A percentile compares a stretch with the other conserved stretches of the same genome.
phyloP scores from a whole-genome alignment of 768 basidiomycete genomes.

The Glaciozyma antarctica region DNA sequence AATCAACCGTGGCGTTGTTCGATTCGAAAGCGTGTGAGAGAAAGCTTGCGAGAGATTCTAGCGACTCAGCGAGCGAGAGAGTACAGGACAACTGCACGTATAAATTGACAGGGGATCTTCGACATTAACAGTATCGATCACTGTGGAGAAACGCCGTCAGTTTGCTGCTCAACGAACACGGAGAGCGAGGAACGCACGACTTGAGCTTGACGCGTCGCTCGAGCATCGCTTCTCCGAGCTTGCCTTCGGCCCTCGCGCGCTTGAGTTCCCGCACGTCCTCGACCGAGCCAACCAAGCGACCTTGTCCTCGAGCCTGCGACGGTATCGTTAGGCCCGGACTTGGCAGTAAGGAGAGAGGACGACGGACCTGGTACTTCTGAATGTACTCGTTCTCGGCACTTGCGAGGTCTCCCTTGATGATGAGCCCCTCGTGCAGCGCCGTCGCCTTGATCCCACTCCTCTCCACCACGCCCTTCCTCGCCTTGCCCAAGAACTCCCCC shows the following conservation, averaged over 20 bases:
- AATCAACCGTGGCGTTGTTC: not conserved
- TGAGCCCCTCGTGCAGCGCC: constrained; percentile 39
- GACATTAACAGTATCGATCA: not conserved
- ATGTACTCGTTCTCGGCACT: constrained; percentile 44
- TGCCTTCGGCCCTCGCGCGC: constrained; percentile 44
- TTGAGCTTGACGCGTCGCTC: constrained; percentile 75
- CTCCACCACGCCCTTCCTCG: constrained; percentile 59
- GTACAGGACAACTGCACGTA: not conserved
- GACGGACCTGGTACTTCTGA: constrained; percentile 50
- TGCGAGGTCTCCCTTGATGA: constrained; percentile 69
- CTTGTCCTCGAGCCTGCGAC: constrained; percentile 62
- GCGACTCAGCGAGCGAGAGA: not conserved
- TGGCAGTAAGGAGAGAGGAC: no score
- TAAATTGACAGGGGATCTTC: not conserved
- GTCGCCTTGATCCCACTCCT: constrained; percentile 51
- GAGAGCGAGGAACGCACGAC: constrained; percentile 17
- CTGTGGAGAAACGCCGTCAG: not conserved
- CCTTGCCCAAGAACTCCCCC: constrained; percentile 77
- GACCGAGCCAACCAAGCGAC: constrained; percentile 57
- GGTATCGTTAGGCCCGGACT: no score
- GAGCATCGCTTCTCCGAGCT: constrained; percentile 58
- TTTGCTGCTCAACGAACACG: no score
- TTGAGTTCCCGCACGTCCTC: constrained; percentile 74
- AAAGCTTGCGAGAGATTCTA: no score
- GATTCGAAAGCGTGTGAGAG: not conserved